Evolutionary conservation across 2,329 filamentous ascomycete species (phyloP), one percentile per base, ranked within the genome.

Genomic region (Aspergillus neoniger): DNA sequence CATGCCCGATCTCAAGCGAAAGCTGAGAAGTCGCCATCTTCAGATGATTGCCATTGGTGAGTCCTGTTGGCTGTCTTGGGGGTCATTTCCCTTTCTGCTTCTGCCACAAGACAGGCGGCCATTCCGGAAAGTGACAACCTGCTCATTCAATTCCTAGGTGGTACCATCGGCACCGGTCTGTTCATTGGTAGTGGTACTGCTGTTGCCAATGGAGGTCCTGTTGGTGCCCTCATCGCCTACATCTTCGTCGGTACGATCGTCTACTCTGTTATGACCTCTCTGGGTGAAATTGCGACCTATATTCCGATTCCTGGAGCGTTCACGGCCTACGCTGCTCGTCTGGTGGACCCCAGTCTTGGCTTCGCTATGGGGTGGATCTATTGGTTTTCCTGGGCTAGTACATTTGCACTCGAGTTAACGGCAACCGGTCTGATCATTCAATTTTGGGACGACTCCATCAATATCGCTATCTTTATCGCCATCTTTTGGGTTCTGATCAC

Each of bases 21-120:
- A 88, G 78, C 79, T 96, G 69, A 96, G 96, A 79, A 89, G 88
- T 25, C 83, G 92, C 51, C 95, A 99, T 81, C 74, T 98, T 74
- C 94, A 98, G 80, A 98, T 98, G 94, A 98, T 98, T 82, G 95
- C 95, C 25, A 96, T 98, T 69, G 93, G 92, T 72, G 91, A 90
- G 57, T 93, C 28, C 28, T 41, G 19, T 12, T 8, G 30, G 8
- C 9, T 17, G 23, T 30, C 32, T 30, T 47, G 4, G 15, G 4
- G 15, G 15, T 50, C 23, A 7, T 36, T 36, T 17, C n/a, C 55
- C 43, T 52, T 54, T 52, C 32, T 43, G 23, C 43, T 17, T 41
- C 28, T 38, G n/a, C 28, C n/a, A 14, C 19, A 10, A 39, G 28
- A 43, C 17, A 14, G 28, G 10, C 28, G 28, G 28, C 28, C 10